Conservation (phyloP, 2,329 filamentous ascomycete species). For the Colletotrichum camelliae region DNA sequence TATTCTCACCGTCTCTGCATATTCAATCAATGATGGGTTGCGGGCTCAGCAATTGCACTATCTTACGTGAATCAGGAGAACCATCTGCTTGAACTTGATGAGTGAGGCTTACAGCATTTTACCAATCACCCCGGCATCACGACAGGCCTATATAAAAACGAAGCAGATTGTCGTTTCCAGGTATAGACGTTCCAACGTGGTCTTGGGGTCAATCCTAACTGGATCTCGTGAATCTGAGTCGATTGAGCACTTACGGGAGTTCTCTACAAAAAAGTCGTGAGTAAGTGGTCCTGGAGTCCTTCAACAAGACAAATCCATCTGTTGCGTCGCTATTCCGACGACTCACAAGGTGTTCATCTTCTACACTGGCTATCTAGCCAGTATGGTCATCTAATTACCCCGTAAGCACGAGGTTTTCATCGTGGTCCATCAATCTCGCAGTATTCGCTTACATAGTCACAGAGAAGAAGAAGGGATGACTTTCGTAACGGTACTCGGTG, state of each 20-base stretch:
- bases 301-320: background rate
- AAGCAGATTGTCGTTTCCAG: too few species aligned
- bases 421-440: background rate
- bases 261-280: background rate
- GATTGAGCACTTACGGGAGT: too few species aligned
- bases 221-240: background rate
- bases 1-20: background rate
- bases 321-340: background rate
- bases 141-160: too few species aligned
- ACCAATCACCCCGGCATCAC: too few species aligned
- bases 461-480: background rate
- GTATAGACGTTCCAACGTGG: accelerated
- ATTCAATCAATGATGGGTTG: too few species aligned
- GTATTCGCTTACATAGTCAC: background rate
- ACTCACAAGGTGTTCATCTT: background rate
- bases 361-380: background rate
- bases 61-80: background rate
- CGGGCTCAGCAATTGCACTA: background rate
- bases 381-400: too few species aligned
- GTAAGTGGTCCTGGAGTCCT: background rate
- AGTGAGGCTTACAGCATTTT: too few species aligned
- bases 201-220: background rate
- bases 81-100: too few species aligned
- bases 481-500: background rate
- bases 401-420: too few species aligned